phyloP scores from a whole-genome alignment of 169 alveolate genomes.

The Fabrea salina region DNA sequence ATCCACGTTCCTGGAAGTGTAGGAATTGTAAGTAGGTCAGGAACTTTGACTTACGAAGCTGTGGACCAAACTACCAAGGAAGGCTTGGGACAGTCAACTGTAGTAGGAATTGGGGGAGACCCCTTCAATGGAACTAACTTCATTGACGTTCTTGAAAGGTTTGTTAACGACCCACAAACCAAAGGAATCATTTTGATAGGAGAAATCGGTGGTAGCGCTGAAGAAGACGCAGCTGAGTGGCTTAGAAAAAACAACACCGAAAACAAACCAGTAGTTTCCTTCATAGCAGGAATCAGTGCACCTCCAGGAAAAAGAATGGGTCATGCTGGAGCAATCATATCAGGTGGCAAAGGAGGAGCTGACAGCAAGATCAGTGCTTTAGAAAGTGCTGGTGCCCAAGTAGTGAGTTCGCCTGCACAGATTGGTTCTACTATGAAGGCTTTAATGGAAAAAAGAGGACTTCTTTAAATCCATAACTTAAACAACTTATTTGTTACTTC shows the following conservation, averaged over 20 bases:
- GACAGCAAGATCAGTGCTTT: conserved; percentile 90
- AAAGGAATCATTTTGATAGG: conserved; percentile 96
- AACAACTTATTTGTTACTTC: no score
- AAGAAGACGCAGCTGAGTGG: conserved; percentile 97
- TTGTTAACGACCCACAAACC: conserved; percentile 93
- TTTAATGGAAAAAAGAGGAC: conserved; percentile 71
- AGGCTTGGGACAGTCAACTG: conserved; percentile 97
- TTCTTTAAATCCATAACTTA: no score
- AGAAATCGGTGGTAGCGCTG: conserved; percentile 98
- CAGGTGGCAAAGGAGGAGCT: conserved; percentile 98
- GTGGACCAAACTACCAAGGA: conserved; percentile 95
- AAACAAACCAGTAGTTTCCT: conserved; percentile 93
- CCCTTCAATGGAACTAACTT: conserved; percentile 98
- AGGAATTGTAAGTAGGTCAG: conserved; percentile 88
- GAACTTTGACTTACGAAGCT: conserved; percentile 97
- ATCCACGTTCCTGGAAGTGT: conserved; percentile 90
- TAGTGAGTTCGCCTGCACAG: conserved; percentile 86
- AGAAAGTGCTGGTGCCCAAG: conserved; percentile 89
- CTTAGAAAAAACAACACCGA: conserved; percentile 80
- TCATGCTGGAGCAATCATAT: conserved; percentile 98
- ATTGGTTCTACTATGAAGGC: conserved; percentile 83
- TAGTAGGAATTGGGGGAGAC: conserved; percentile 98
- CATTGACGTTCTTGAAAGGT: conserved; percentile 93
- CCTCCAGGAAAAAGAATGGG: conserved; percentile 99
- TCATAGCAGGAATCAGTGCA: conserved; percentile 97